phyloP scores from a whole-genome alignment of 441 rosid species.

The Syzygium malaccense region DNA sequence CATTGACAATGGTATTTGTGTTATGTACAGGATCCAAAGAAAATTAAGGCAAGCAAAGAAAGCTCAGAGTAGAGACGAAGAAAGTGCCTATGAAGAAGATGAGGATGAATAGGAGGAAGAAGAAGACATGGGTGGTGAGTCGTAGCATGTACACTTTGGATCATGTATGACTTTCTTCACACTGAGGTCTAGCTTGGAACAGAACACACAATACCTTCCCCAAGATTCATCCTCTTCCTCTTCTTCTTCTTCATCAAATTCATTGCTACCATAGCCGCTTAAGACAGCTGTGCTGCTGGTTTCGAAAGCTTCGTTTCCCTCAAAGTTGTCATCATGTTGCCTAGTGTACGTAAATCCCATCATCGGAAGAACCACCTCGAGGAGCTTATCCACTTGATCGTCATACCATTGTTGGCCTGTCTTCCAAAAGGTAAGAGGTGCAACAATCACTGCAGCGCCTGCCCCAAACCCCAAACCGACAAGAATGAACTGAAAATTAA shows the following conservation, averaged over 20 bases:
- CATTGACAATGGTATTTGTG: not conserved
- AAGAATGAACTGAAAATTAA: conserved; percentile 36
- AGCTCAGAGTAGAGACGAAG: not conserved
- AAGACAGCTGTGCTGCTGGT: conserved; percentile 9
- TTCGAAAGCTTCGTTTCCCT: conserved; percentile 16
- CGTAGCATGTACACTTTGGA: conserved; percentile 34
- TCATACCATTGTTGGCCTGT: conserved; percentile 21
- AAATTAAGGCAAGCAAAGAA: not conserved
- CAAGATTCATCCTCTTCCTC: conserved; percentile 3
- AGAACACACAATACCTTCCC: conserved; percentile 49
- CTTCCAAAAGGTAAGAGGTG: conserved; percentile 26
- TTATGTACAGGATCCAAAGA: not conserved
- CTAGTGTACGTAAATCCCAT: conserved; percentile 33
- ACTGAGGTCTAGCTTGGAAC: conserved; percentile 45
- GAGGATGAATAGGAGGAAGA: conserved; percentile 25
- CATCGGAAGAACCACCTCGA: conserved; percentile 30
- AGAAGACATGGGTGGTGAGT: conserved; percentile 29
- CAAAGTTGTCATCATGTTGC: conserved; percentile 8
- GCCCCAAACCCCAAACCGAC: conserved; percentile 40
- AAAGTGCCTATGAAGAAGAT: conserved; percentile 13
- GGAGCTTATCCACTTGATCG: conserved; percentile 27
- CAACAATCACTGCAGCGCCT: conserved; percentile 38
- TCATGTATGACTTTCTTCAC: conserved; percentile 40
- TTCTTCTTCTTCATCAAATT: not conserved
- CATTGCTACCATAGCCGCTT: not conserved